Percentiles rank a stretch among this genome's conserved stretches.
These are phyloP conservation scores for Trichoderma asperellum DNA, from an alignment of 2,329 filamentous ascomycete genomes.

Conservation along the genomic window DNA sequence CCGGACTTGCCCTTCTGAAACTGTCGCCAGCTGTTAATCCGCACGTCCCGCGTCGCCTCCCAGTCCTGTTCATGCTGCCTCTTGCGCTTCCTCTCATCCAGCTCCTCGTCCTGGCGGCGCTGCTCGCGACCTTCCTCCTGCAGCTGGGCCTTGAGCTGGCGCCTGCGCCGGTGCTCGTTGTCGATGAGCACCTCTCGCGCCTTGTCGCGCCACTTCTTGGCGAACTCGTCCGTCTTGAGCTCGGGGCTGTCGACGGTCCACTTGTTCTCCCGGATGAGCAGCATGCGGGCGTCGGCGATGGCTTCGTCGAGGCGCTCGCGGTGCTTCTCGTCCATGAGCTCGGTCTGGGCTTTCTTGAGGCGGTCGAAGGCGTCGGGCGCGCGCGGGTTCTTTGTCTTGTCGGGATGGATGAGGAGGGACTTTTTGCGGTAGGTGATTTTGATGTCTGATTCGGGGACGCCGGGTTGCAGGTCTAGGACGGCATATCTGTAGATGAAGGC, in stretches of 20 bases:
- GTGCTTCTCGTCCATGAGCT: constrained; percentile 92
- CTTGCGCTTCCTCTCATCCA: constrained; percentile 80
- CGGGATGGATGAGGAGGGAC: constrained; percentile 97
- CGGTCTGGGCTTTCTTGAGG: constrained; percentile 89
- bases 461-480: constrained; percentile 92
- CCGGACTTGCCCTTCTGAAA: constrained; percentile 77
- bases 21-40: constrained; percentile 91
- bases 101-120: constrained; percentile 81
- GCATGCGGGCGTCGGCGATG: constrained; percentile 92
- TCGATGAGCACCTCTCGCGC: constrained; percentile 87
- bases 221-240: constrained; percentile 81
- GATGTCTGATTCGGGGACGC: constrained; percentile 94
- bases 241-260: constrained; percentile 89
- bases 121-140: constrained; percentile 93
- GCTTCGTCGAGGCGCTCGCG: constrained; percentile 87
- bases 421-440: constrained; percentile 93
- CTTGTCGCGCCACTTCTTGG: constrained; percentile 86
- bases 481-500: constrained; percentile 67
- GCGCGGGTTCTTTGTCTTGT: constrained; percentile 89
- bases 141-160: constrained; percentile 91
- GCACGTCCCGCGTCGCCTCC: constrained; percentile 88
- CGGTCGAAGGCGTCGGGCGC: constrained; percentile 97
- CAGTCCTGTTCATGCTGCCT: constrained; percentile 92
- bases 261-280: constrained; percentile 92
- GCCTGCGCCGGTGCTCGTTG: constrained; percentile 80